Conservation (phyloP, 163 green algal species). For the Coccomyxa subellipsoidea region DNA sequence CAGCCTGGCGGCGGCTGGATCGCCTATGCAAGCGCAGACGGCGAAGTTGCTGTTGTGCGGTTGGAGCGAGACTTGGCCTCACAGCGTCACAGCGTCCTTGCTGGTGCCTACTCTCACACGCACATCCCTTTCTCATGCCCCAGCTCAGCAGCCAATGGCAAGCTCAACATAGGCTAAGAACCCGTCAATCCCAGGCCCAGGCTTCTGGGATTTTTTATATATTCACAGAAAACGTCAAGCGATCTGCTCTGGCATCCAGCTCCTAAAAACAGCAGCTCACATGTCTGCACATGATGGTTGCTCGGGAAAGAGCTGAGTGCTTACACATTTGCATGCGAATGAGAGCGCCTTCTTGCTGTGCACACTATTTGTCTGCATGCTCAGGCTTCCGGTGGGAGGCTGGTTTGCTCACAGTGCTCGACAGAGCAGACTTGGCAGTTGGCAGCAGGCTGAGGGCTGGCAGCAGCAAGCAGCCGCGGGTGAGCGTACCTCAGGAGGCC, state of each 20-base stretch:
- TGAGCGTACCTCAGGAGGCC: neutral
- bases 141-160: too few species aligned
- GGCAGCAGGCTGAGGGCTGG: neutral
- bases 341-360: too few species aligned
- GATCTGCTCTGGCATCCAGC: too few species aligned
- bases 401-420: neutral
- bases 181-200: too few species aligned
- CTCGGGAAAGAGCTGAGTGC: too few species aligned
- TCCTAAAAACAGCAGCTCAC: too few species aligned
- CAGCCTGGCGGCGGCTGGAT: neutral
- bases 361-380: neutral
- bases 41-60: constrained; percentile 1
- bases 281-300: too few species aligned
- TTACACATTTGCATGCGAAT: too few species aligned
- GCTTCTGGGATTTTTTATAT: too few species aligned
- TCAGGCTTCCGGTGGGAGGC: neutral
- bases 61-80: neutral
- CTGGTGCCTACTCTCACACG: neutral
- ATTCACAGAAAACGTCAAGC: too few species aligned
- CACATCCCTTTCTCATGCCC: too few species aligned
- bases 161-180: too few species aligned
- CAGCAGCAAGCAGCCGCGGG: neutral
- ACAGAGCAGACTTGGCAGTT: neutral
- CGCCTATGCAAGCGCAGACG: neutral
- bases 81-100: neutral